These are phyloP conservation scores for Neltuma alba DNA, from an alignment of 306 rosid genomes.

Conservation along the genomic window DNA sequence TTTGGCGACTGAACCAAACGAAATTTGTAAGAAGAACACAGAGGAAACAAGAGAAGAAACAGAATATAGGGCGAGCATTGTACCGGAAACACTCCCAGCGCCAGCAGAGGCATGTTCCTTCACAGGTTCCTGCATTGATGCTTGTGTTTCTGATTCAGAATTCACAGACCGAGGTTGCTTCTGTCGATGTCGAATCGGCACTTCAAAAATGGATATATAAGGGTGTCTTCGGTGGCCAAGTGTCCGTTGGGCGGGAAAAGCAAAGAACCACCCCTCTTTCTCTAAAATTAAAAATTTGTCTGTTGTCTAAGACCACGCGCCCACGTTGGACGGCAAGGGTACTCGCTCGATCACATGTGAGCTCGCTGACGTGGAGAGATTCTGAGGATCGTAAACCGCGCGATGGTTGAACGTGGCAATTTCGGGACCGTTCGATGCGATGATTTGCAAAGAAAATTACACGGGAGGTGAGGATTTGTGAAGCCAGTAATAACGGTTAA, in stretches of 20 bases:
- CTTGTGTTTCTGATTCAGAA: not conserved
- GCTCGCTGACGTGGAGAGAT: not conserved
- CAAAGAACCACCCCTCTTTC: not conserved
- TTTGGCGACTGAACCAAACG: no score
- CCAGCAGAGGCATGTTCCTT: slow-evolving; percentile 45
- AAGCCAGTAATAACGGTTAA: not conserved
- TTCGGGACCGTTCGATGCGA: not conserved
- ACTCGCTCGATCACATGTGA: not conserved
- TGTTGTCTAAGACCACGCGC: not conserved
- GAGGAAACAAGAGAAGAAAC: not conserved
- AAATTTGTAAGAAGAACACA: not conserved
- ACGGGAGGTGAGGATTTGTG: not conserved
- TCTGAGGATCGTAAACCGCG: not conserved
- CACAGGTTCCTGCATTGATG: slow-evolving; percentile 18
- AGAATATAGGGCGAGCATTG: not conserved
- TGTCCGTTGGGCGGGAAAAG: slow-evolving; percentile 53
- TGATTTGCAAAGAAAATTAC: no score
- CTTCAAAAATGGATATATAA: not conserved
- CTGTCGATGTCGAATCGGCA: not conserved
- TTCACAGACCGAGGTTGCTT: not conserved
- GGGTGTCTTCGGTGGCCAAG: not conserved
- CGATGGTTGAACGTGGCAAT: not conserved
- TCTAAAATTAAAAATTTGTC: slow-evolving; percentile 26
- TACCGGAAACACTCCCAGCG: slow-evolving; percentile 35
- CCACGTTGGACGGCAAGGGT: not conserved